Evolutionary conservation across 257 asterid species (phyloP).

Genomic region (Eustoma russellianum): DNA sequence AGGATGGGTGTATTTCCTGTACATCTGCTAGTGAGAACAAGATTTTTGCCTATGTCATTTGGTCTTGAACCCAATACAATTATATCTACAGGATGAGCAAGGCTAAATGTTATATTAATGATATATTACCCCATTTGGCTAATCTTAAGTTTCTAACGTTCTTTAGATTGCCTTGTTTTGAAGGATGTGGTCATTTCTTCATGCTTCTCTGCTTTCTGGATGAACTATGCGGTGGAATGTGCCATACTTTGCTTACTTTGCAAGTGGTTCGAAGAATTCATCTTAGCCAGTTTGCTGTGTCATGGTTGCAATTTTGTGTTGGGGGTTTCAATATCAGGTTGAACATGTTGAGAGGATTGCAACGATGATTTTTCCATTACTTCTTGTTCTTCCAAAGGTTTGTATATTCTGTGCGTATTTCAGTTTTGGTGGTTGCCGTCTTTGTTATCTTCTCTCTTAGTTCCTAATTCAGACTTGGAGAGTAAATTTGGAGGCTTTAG

Average conservation of each 20-base stretch:
- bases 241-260: not conserved
- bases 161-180: too few relatives aligned
- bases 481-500: slow-evolving; percentile 65
- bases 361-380: slow-evolving; percentile 53
- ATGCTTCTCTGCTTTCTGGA: too few relatives aligned
- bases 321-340: slow-evolving; percentile 39
- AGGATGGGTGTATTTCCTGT: not conserved
- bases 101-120: too few relatives aligned
- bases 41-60: too few relatives aligned
- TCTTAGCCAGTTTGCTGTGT: slow-evolving; percentile 53
- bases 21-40: not conserved
- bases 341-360: slow-evolving; percentile 40
- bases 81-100: too few relatives aligned
- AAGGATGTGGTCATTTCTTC: too few relatives aligned
- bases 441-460: slow-evolving; percentile 9
- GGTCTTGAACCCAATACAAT: too few relatives aligned
- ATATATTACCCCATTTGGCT: too few relatives aligned
- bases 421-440: slow-evolving; percentile 3
- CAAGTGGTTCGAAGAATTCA: slow-evolving; percentile 46
- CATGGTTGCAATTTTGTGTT: slow-evolving; percentile 50
- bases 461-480: slow-evolving; percentile 42
- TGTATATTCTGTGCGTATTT: slow-evolving; percentile 3
- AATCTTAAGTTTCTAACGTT: too few relatives aligned
- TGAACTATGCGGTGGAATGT: too few relatives aligned
- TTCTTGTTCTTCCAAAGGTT: slow-evolving; percentile 72